Conservation (phyloP, 495 filamentous ascomycete genomes). For the Xylaria palmicola region DNA sequence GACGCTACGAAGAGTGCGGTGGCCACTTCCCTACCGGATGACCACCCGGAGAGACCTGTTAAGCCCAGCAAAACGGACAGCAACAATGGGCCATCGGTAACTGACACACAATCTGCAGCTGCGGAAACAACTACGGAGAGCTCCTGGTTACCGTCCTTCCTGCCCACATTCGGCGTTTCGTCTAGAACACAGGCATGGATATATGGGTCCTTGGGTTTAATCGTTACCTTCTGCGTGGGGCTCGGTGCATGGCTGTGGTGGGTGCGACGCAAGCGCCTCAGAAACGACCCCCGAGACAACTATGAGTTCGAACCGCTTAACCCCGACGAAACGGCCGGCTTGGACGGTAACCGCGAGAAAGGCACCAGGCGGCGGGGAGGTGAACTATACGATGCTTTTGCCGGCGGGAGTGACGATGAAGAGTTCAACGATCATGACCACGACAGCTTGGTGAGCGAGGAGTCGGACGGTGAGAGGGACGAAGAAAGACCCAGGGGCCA, state of each 20-base stretch:
- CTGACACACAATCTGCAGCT: conserved; percentile 30
- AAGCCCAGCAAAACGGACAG: conserved; percentile 39
- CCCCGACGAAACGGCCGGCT: conserved; percentile 70
- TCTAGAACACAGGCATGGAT: conserved; percentile 93
- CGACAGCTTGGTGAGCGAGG: conserved; percentile 21
- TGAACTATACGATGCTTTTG: conserved; percentile 93
- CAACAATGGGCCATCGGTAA: conserved; percentile 43
- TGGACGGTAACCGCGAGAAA: conserved; percentile 31
- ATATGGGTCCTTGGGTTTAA: conserved; percentile 79
- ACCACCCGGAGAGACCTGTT: conserved; percentile 78
- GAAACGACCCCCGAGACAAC: conserved; percentile 73
- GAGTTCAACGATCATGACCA: conserved; percentile 59
- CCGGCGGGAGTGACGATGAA: conserved; percentile 70
- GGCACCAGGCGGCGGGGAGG: conserved; percentile 61
- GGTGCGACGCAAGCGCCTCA: conserved; percentile 70
- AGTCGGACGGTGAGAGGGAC: conserved; percentile 20
- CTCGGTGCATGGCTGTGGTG: conserved; percentile 78
- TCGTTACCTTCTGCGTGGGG: conserved; percentile 78
- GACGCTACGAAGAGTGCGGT: conserved; percentile 28
- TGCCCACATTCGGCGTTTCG: conserved; percentile 92
- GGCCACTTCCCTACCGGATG: conserved; percentile 55
- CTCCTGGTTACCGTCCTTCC: conserved; percentile 80
- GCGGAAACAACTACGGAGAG: conserved; percentile 43
- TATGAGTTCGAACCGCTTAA: conserved; percentile 95
- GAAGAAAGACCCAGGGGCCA: not conserved